phyloP scores from a whole-genome alignment of 345 rosid genomes.

The Syzygium grande region DNA sequence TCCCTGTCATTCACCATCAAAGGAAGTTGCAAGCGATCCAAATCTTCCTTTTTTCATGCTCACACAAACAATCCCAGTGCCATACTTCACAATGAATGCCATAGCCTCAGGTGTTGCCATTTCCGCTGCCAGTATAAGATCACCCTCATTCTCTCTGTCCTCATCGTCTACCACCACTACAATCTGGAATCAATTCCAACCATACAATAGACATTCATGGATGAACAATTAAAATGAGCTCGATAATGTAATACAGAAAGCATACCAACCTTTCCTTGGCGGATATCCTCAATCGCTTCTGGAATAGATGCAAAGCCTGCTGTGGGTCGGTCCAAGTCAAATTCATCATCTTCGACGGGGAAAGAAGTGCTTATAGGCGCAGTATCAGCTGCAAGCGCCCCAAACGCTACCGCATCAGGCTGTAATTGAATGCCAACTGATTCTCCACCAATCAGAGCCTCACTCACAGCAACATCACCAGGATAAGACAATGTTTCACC shows the following conservation, averaged over 20 bases:
- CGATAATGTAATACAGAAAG: neutral
- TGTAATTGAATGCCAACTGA: constrained; percentile 18
- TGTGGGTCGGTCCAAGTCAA: constrained; percentile 64
- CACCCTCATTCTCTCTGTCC: constrained; percentile 94
- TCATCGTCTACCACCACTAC: constrained; percentile 93
- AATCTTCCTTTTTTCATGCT: constrained; percentile 78
- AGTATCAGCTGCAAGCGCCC: constrained; percentile 38
- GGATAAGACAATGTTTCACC: constrained; percentile 45
- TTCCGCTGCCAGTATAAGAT: constrained; percentile 83
- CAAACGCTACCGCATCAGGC: constrained; percentile 32
- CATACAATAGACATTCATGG: neutral
- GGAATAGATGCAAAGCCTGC: constrained; percentile 71
- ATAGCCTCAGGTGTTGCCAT: constrained; percentile 83
- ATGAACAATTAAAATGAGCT: neutral
- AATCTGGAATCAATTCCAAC: constrained; percentile 42
- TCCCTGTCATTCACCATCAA: constrained; percentile 73
- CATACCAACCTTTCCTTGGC: constrained; percentile 74
- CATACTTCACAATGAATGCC: constrained; percentile 94
- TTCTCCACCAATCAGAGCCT: neutral
- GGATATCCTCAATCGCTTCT: constrained; percentile 85
- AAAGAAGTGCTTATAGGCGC: constrained; percentile 29
- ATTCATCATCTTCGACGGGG: constrained; percentile 45
- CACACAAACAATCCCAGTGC: constrained; percentile 87
- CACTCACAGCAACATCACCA: constrained; percentile 17
- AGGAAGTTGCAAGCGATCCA: constrained; percentile 78